Evolutionary conservation across 1,139 yeast genomes (phyloP), one percentile per base, ranked within the genome.

Genomic region (Lodderomyces theae): DNA sequence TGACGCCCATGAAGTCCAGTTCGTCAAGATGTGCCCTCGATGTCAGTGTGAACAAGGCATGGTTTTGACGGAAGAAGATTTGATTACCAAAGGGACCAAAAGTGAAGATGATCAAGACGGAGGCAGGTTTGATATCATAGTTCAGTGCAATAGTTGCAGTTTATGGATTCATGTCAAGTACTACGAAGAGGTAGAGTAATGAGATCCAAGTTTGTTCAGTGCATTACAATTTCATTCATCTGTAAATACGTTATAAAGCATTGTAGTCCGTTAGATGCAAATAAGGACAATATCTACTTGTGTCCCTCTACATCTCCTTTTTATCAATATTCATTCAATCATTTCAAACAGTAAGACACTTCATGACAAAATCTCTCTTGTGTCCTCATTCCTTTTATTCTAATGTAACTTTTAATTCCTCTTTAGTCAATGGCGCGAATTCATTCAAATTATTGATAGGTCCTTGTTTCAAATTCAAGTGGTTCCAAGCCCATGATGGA

Each of bases 91-190:
- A 18, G 31, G 31, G 8, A 28, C 31, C 18, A 28, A 28, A 2
- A 15, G 79, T 42, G 18, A 28, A 3, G 78, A 77, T 2, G 61
- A 63, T 11, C n/a, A n/a, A n/a, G n/a, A n/a, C n/a, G 36, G 37
- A 10, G 84, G 82, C 12, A 83, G 83, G 7, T 81, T 66, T 46
- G 86, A 83, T 47, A 73, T 89, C 2, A 70, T 85, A 7, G 79
- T 86, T 0, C 96, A 89, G 53, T 89, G 97, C 56, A 60, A 66
- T 10, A 81, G 86, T 29, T 89, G 97, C 56, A 85, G 95, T 57
- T 60, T 88, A 21, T 89, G 96, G 96, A 63, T 89, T 12, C 79
- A 80, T 40, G 89, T 89, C 2, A 74, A 72, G 47, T 86, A 83
- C 54, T 78, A 73, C 45, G 84, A 74, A 34, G 31, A 28, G 9